Evolutionary conservation across 306 rosid genomes (phyloP), one percentile per base, ranked within the genome.

Genomic region (Inga laurina): DNA sequence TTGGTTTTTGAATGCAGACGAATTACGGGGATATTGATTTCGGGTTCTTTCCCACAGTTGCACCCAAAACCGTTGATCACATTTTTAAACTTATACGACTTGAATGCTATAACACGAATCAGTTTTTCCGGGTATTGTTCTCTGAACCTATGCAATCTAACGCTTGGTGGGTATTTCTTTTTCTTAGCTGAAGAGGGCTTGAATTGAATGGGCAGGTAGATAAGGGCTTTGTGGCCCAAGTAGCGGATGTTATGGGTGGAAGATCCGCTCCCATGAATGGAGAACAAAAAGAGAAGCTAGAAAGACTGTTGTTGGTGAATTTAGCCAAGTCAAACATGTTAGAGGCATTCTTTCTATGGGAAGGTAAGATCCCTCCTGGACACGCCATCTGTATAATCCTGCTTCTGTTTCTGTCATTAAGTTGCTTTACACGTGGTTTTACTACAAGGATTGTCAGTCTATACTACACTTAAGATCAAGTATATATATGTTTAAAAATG

Each of bases 331-430:
- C 54, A 96, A 94, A 87, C 99, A 94, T 84, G 94, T 92, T 66
- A 89, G 97, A 52, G 99, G 99, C 5, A 93, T 96, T 89, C 97
- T 96, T 76, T 96, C 99, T 41, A 94, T 96, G 99, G 99, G 99
- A 82, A 94, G 99, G 98, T 96, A 81, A 74, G 77, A 66, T 79
- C 65, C 77, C 71, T 44, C 56, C 62, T 56, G 62, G 67, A 32
- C 74, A 74, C 73, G n/a, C 35, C 3, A n/a, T 75, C 72, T 75
- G 9, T 43, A 30, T 52, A 57, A 39, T 27, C 45, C 9, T 22
- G n/a, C 72, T 74, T 41, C 41, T 78, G 75, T 45, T 80, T 74
- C 43, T 64, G 34, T 72, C 54, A 39, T 39, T 39, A 59, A 18
- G 59, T 37, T 72, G 74, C 77, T 43, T 76, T 39, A 27, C 51